Percentiles rank a stretch among this genome's conserved stretches.
phyloP scores from a whole-genome alignment of 2,329 filamentous ascomycete genomes.

The Lachnum nothofagi region DNA sequence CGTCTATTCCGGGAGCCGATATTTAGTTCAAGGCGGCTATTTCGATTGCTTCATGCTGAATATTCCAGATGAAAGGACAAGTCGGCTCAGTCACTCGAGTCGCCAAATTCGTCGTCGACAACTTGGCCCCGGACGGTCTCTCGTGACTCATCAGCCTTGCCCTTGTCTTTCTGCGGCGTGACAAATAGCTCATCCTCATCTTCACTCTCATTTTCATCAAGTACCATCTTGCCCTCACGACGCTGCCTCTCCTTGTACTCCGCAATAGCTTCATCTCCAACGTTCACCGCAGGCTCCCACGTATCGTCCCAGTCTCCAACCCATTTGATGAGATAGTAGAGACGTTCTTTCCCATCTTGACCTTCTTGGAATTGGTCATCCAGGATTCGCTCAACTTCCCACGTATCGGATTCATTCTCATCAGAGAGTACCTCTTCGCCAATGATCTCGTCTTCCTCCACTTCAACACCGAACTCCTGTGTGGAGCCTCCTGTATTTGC shows the following conservation, averaged over 20 bases:
- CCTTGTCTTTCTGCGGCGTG: not conserved
- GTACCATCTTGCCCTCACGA: not conserved
- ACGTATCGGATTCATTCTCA: slow-evolving; percentile 11
- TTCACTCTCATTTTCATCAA: not conserved
- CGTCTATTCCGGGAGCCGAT: not conserved
- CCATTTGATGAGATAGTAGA: slow-evolving; percentile 29
- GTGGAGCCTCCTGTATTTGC: not conserved
- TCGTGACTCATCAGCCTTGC: not conserved
- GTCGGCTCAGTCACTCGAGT: not conserved
- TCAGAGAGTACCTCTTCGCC: slow-evolving; percentile 4
- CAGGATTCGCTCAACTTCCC: slow-evolving; percentile 23
- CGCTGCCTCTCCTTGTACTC: slow-evolving; percentile 13
- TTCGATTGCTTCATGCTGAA: not conserved
- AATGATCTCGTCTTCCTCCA: slow-evolving; percentile 3
- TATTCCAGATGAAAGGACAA: not conserved
- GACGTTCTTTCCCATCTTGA: slow-evolving; percentile 10
- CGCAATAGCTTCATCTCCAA: slow-evolving; percentile 13
- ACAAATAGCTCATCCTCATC: not conserved
- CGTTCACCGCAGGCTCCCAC: slow-evolving; percentile 27
- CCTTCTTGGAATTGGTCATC: slow-evolving; percentile 12
- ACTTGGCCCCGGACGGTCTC: not conserved
- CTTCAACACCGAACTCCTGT: not conserved
- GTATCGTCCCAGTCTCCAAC: slow-evolving; percentile 21
- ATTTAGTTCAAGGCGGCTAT: not conserved
- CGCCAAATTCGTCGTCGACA: not conserved